Conservation (phyloP, 2,329 filamentous ascomycete species). For the Decorospora gaudefroyi region DNA sequence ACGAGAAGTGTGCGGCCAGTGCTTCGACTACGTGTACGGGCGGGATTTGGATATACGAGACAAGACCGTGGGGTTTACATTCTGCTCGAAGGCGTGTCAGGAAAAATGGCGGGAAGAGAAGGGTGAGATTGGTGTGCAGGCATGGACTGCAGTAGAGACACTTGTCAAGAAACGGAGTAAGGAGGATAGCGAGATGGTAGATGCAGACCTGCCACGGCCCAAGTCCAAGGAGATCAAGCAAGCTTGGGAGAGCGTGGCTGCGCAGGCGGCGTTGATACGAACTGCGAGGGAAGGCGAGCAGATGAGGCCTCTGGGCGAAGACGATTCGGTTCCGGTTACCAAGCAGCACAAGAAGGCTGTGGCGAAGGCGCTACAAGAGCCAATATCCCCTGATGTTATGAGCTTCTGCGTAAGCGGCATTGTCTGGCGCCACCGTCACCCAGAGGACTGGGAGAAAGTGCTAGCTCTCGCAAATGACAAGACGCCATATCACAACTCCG, state of each 20-base stretch:
- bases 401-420: slow-evolving; percentile 51
- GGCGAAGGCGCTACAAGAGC: slow-evolving; percentile 35
- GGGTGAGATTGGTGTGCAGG: slow-evolving; percentile 36
- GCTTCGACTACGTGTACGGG: slow-evolving; percentile 54
- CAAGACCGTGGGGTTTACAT: slow-evolving; percentile 48
- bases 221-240: slow-evolving; percentile 31
- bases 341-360: slow-evolving; percentile 43
- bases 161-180: slow-evolving; percentile 39
- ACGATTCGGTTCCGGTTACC: slow-evolving; percentile 24
- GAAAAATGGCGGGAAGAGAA: slow-evolving; percentile 41
- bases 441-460: slow-evolving; percentile 40
- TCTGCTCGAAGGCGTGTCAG: slow-evolving; percentile 49
- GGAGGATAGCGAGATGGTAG: slow-evolving; percentile 44
- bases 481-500: slow-evolving; percentile 49
- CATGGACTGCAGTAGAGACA: slow-evolving; percentile 44
- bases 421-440: slow-evolving; percentile 39
- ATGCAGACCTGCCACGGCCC: slow-evolving; percentile 35
- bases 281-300: slow-evolving; percentile 25
- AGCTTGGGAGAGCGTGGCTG: slow-evolving; percentile 34
- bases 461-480: slow-evolving; percentile 49
- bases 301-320: neutral
- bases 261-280: slow-evolving; percentile 36
- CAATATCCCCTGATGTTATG: slow-evolving; percentile 48
- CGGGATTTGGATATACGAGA: slow-evolving; percentile 49
- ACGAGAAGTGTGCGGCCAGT: slow-evolving; percentile 55